Conservation (phyloP, 2,329 filamentous ascomycete genomes). For the Scedosporium apiospermum region DNA sequence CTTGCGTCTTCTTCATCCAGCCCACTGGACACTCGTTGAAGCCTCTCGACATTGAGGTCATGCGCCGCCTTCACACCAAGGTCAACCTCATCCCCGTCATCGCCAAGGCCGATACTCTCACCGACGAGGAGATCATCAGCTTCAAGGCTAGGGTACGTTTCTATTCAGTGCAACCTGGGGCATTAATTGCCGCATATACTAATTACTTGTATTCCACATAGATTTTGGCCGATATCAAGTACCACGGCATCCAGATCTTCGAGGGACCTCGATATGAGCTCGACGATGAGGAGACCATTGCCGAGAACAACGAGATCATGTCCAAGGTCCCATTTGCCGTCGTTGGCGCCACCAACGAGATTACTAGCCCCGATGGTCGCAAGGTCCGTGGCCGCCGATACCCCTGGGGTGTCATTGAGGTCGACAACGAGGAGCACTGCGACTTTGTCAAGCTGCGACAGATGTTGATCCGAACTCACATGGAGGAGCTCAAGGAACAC, state of each 20-base stretch:
- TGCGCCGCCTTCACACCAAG: constrained; percentile 99
- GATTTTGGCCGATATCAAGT: constrained; percentile 94
- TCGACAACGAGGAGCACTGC: constrained; percentile 99
- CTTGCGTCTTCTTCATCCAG: constrained; percentile 99
- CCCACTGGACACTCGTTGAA: constrained; percentile 97
- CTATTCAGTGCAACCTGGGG: background rate
- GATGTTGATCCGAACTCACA: constrained; percentile 99
- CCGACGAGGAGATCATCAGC: constrained; percentile 84
- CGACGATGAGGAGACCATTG: constrained; percentile 98
- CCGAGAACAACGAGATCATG: constrained; percentile 99
- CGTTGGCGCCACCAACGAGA: constrained; percentile 92
- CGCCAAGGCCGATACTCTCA: constrained; percentile 95
- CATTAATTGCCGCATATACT: constrained; percentile 9
- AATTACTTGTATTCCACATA: constrained; percentile 26
- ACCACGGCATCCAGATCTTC: constrained; percentile 98
- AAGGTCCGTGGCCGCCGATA: constrained; percentile 94
- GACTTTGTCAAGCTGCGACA: constrained; percentile 99
- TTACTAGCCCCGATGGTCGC: constrained; percentile 82
- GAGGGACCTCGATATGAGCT: constrained; percentile 97
- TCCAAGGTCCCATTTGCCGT: constrained; percentile 98
- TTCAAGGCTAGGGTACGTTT: constrained; percentile 91
- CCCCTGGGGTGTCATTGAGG: constrained; percentile 97
- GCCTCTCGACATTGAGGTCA: constrained; percentile 97
- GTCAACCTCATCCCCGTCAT: constrained; percentile 99
- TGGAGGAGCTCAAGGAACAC: constrained; percentile 99